Percentiles rank a stretch among this genome's conserved stretches.
phyloP scores from a whole-genome alignment of 352 stramenopile genomes.

The Pythium folliculosum region DNA sequence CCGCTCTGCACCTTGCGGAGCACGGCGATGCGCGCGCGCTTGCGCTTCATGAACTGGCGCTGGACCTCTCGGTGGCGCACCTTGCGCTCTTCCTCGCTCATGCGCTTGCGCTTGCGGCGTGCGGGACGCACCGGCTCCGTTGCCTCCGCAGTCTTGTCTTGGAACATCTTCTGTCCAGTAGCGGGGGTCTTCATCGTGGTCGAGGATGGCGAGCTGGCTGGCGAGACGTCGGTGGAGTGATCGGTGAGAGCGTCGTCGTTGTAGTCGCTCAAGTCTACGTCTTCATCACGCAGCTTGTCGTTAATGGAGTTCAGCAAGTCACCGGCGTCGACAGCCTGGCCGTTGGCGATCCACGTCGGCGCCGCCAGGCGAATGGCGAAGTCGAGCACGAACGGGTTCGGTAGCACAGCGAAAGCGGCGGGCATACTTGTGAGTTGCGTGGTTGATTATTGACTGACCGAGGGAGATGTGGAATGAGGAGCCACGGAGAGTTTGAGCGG shows the following conservation, averaged over 20 bases:
- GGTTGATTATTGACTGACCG: neutral
- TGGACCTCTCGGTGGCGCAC: slow-evolving; percentile 30
- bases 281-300: slow-evolving; percentile 17
- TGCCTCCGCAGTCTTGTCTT: neutral
- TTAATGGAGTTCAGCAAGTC: slow-evolving; percentile 1
- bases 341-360: neutral
- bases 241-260: slow-evolving; percentile 7
- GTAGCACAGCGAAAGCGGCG: slow-evolving; percentile 1
- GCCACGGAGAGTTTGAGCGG: neutral
- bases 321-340: neutral
- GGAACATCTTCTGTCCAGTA: neutral
- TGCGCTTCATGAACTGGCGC: slow-evolving; percentile 33
- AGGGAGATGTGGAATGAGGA: slow-evolving; percentile 14
- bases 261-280: slow-evolving; percentile 14
- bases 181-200: slow-evolving; percentile 1
- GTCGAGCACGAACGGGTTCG: slow-evolving; percentile 1
- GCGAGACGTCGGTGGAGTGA: slow-evolving; percentile 3
- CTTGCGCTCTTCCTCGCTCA: slow-evolving; percentile 26
- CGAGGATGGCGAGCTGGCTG: neutral
- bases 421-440: slow-evolving; percentile 15
- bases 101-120: slow-evolving; percentile 26
- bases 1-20: slow-evolving; percentile 19
- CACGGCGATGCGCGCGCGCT: slow-evolving; percentile 21
- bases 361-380: neutral
- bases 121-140: neutral